A percentile compares a stretch with the other conserved stretches of the same genome.
phyloP scores from a whole-genome alignment of 2,329 filamentous ascomycete genomes.

The Diaporthe sp. region DNA sequence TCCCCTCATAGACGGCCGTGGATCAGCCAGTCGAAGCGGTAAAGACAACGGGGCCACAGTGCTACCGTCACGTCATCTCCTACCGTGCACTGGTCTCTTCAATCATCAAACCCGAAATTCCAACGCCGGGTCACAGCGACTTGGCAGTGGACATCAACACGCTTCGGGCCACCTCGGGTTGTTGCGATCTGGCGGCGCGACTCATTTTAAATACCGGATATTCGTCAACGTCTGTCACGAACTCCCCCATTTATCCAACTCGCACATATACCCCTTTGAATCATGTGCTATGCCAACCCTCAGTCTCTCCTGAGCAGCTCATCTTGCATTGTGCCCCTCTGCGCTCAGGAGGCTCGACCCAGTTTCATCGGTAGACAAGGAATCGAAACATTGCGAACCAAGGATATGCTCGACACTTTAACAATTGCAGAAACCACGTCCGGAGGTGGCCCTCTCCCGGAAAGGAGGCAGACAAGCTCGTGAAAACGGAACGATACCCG shows the following conservation, averaged over 20 bases:
- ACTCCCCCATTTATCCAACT: neutral
- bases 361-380: constrained; percentile 27
- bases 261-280: constrained; percentile 22
- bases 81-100: constrained; percentile 27
- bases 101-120: constrained; percentile 8
- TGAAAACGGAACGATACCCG: constrained; percentile 4
- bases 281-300: constrained; percentile 1
- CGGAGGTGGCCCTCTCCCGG: constrained; percentile 1
- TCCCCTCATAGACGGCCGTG: constrained; percentile 27
- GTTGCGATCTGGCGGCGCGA: constrained; percentile 8
- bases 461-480: constrained; percentile 11
- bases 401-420: neutral
- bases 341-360: constrained; percentile 5
- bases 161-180: neutral
- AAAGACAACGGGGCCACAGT: constrained; percentile 38
- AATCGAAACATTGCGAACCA: constrained; percentile 33
- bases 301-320: neutral
- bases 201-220: neutral
- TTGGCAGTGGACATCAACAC: neutral
- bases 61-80: constrained; percentile 14
- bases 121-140: constrained; percentile 4
- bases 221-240: neutral
- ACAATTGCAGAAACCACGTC: neutral
- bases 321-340: neutral
- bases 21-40: constrained; percentile 38